Conservation (phyloP, 495 filamentous ascomycete species). For the Lindgomyces ingoldianus region DNA sequence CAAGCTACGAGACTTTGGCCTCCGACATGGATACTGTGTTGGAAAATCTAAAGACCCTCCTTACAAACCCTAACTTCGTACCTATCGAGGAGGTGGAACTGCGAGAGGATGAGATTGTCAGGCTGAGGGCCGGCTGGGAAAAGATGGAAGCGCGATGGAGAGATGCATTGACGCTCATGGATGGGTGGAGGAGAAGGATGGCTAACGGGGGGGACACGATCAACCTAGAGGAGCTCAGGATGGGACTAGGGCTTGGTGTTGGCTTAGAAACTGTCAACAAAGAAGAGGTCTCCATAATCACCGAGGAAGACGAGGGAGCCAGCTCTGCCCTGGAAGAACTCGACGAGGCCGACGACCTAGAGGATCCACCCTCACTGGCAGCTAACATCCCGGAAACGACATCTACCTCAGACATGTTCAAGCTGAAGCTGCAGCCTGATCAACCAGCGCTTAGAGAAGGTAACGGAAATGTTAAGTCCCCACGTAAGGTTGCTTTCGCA, state of each 20-base stretch:
- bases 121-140: constrained; percentile 81
- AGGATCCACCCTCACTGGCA: constrained; percentile 26
- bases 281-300: constrained; percentile 18
- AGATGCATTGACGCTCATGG: constrained; percentile 86
- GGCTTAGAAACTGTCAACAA: constrained; percentile 27
- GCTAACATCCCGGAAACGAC: constrained; percentile 26
- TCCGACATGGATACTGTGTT: constrained; percentile 71
- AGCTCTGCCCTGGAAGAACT: constrained; percentile 20
- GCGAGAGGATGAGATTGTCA: constrained; percentile 83
- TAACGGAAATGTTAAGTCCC: constrained; percentile 37
- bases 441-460: constrained; percentile 37
- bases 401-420: constrained; percentile 38
- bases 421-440: constrained; percentile 38
- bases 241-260: constrained; percentile 56
- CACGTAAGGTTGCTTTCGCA: constrained; percentile 39
- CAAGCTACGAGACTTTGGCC: constrained; percentile 72
- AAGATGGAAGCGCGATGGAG: constrained; percentile 89
- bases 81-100: constrained; percentile 91
- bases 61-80: constrained; percentile 95
- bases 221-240: constrained; percentile 78
- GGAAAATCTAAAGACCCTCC: constrained; percentile 73
- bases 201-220: constrained; percentile 74
- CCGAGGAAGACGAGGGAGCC: constrained; percentile 28
- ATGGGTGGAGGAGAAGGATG: constrained; percentile 87
- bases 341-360: constrained; percentile 29